These are phyloP conservation scores for Penium margaritaceum DNA, from an alignment of 139 green algal genomes.

Conservation along the genomic window DNA sequence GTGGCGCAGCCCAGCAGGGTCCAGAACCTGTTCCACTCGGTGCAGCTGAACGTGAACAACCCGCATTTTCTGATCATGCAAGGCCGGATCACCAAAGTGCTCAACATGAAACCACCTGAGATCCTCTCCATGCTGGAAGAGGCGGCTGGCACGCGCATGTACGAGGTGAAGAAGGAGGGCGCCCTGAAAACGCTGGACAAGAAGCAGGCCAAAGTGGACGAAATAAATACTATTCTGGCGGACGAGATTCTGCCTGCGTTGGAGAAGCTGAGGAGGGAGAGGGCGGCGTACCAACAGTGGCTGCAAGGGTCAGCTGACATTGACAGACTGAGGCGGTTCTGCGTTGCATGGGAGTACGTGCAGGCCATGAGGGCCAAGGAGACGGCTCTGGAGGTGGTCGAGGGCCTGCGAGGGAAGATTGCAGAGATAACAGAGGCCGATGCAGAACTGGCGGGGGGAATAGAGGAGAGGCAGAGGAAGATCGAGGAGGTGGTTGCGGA, in stretches of 20 bases:
- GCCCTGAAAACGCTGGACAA: conserved; percentile 83
- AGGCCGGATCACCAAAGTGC: conserved; percentile 64
- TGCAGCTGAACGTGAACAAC: conserved; percentile 99
- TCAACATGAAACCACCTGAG: conserved; percentile 98
- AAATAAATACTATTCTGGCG: conserved; percentile 83
- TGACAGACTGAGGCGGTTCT: conserved; percentile 69
- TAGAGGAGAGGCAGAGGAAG: conserved; percentile 44
- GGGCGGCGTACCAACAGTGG: conserved; percentile 74
- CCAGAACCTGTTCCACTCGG: conserved; percentile 94
- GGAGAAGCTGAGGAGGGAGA: conserved; percentile 71
- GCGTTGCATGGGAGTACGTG: conserved; percentile 73
- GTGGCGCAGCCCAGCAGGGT: conserved; percentile 80
- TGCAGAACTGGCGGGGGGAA: conserved; percentile 12
- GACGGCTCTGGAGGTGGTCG: conserved; percentile 27
- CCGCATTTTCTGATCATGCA: conserved; percentile 99
- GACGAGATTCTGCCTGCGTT: conserved; percentile 85
- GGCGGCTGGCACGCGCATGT: conserved; percentile 90
- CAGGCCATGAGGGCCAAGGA: conserved; percentile 48
- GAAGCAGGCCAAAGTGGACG: conserved; percentile 86
- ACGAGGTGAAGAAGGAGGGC: conserved; percentile 94
- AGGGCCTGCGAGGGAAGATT: conserved; percentile 34
- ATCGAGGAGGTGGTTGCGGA: conserved; percentile 52
- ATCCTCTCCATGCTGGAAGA: conserved; percentile 96
- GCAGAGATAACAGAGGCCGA: conserved; percentile 23
- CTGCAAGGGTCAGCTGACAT: conserved; percentile 36